Evolutionary conservation across 352 stramenopile species (phyloP), one percentile per base, ranked within the genome.

Genomic region (Saprolegnia diclina): DNA sequence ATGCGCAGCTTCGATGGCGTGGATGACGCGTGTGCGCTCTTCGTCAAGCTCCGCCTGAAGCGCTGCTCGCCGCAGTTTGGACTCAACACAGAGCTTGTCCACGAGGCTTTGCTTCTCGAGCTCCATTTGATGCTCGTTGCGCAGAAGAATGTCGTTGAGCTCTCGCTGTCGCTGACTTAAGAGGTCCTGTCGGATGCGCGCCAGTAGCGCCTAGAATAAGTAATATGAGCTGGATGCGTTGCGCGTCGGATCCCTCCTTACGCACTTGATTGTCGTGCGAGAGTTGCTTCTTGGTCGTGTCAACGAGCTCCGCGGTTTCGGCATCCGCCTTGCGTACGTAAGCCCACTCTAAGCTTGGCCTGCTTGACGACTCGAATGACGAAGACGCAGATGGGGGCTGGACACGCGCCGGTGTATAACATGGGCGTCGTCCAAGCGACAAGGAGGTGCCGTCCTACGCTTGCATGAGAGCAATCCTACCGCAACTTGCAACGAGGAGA

Each of bases 91-190:
- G n/a, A 22, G 53, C n/a, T 19, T 53, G 7, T 66, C 57, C 19
- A 40, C n/a, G 19, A 54, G n/a, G 21, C 32, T 53, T 21, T 55
- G 37, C 16, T 54, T 66, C 29, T 66, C 57, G 10, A 40, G 37
- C 18, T 66, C 57, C 7, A 66, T 13, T 38, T 22, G 35, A 1
- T 19, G 38, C 42, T 66, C 57, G 57, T 55, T 53, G 13, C 53
- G 10, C 18, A 66, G 21, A 4, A 66, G 16, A 10, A 66, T 35
- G 4, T 55, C 57, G 22, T 66, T 66, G 1, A 66, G 13, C 44
- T 66, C 57, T 6, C 35, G 55, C 18, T 37, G 55, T 24, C 55
- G 26, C 29, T 29, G 35, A 1, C 16, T 32, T 37, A 50, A 29
- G 1, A 22, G 35, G 13, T 63, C 55, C 6, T 63, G 24, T 48